A percentile compares a stretch with the other conserved stretches of the same genome.
Conservation (phyloP, 1,284 basidiomycete genomes). For the Microbotryum silenes-acaulis region DNA sequence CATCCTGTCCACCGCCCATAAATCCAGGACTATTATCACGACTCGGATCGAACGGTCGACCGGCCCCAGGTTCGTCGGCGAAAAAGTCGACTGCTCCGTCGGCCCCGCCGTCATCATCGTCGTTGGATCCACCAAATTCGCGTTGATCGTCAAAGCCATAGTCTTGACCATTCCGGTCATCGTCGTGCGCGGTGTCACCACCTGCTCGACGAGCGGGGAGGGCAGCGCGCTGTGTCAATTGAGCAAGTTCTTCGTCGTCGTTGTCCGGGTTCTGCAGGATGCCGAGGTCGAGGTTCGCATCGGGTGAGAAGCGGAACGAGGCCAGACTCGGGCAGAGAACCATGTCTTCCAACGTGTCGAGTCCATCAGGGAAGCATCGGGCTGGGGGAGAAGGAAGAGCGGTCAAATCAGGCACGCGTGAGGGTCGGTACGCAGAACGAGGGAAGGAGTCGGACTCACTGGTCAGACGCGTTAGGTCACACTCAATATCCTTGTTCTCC, state of each 20-base stretch:
- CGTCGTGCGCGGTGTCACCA: conserved; percentile 22
- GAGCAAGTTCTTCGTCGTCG: conserved; percentile 39
- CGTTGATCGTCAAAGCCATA: conserved; percentile 54
- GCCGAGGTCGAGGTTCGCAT: conserved; percentile 42
- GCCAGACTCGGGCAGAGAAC: conserved; percentile 71
- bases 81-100: conserved; percentile 45
- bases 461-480: conserved; percentile 42
- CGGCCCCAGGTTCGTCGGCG: conserved; percentile 42
- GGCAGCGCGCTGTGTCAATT: not conserved
- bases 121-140: conserved; percentile 41
- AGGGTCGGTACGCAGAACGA: not conserved
- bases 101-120: conserved; percentile 30
- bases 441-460: conserved; percentile 35
- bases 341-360: conserved; percentile 46
- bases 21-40: conserved; percentile 45
- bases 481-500: conserved; percentile 46
- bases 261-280: conserved; percentile 30
- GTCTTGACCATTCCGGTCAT: conserved; percentile 28
- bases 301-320: conserved; percentile 61
- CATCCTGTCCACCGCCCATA: conserved; percentile 38
- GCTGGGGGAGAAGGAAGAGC: conserved; percentile 39
- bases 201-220: conserved; percentile 1
- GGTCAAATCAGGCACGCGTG: conserved; percentile 7
- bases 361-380: conserved; percentile 58
- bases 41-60: conserved; percentile 73